phyloP scores from a whole-genome alignment of 2,329 filamentous ascomycete genomes.

The Endothia cerciana region DNA sequence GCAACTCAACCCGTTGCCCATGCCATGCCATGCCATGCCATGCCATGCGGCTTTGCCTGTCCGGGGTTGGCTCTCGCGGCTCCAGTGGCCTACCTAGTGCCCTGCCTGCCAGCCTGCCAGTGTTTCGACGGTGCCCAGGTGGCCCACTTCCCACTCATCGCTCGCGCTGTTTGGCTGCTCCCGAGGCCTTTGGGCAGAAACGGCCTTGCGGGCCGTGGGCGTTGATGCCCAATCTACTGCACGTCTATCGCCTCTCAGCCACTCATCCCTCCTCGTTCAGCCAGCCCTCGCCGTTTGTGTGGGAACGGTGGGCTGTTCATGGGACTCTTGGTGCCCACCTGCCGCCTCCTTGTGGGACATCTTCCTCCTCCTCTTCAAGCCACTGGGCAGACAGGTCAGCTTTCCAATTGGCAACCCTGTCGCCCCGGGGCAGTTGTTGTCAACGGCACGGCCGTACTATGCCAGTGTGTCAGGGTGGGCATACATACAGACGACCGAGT shows the following conservation, averaged over 20 bases:
- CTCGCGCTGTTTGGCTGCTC: constrained; percentile 9
- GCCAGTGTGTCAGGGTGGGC: neutral
- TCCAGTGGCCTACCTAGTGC: neutral
- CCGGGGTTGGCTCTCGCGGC: constrained; percentile 1
- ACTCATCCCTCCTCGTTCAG: constrained; percentile 31
- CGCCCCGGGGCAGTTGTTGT: neutral
- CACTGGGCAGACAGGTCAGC: neutral
- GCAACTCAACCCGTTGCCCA: no score
- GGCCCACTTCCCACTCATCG: constrained; percentile 4
- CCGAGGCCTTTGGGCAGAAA: constrained; percentile 39
- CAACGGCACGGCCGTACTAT: neutral
- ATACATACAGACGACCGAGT: neutral
- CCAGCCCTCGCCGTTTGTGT: constrained; percentile 13
- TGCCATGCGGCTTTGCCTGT: constrained; percentile 18
- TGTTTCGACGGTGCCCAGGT: neutral
- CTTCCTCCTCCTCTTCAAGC: neutral
- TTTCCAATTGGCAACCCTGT: neutral
- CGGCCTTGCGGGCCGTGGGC: constrained; percentile 33
- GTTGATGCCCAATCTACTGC: constrained; percentile 39
- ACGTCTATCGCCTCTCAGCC: constrained; percentile 34
- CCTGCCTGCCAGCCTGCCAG: constrained; percentile 7
- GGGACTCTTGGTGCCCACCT: constrained; percentile 12
- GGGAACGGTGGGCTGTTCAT: constrained; percentile 17
- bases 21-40: no score
- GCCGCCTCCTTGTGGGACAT: constrained; percentile 11